Evolutionary conservation across 148 eudicot genomes (phyloP), one percentile per base, ranked within the genome.

Genomic region (Polygonum maritimum): DNA sequence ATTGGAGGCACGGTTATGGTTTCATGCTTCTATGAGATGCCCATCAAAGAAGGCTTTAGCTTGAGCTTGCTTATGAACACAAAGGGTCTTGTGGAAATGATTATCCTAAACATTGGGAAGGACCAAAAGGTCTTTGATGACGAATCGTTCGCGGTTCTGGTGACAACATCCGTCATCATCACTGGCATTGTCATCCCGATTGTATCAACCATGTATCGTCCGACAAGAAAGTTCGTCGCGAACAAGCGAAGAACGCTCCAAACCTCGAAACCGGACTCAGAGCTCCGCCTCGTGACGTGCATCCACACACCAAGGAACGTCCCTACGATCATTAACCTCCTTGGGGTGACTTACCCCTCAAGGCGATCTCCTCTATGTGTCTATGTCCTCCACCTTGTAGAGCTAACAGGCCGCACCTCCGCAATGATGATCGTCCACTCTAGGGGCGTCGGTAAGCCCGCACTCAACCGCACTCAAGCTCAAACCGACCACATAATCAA

Each of bases 81-180:
- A 45, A 95, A 95, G 75, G 99, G 99, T 41, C 94, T 95, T 13
- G 92, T 95, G 15, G 99, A 95, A 73, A 92, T 95, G 92, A 90
- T 95, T 38, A 87, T 95, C 74, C 87, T 95, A n/a, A 95, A 95
- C 72, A 94, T 95, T 19, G 97, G 99, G 14, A 92, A 81, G 82
- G 99, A 95, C 76, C 94, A 90, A 85, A 88, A 89, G 91, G 91
- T 92, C 2, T 71, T 90, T 18, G 92, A 95, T 75, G 94, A 88
- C 38, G 81, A 81, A 57, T 81, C 97, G 51, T 92, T 89, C 77
- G 84, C 99, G 12, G 84, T 95, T 58, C 87, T 95, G 93, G 89
- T 95, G 52, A 58, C 89, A n/a, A 86, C 88, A 3, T 87, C 96
- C 0, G 75, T 90, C n/a, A 49, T 88, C 47, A 92, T 91, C 88